These are phyloP conservation scores for Leccinellum rugosiceps DNA, from an alignment of 768 basidiomycete species.

Conservation along the genomic window DNA sequence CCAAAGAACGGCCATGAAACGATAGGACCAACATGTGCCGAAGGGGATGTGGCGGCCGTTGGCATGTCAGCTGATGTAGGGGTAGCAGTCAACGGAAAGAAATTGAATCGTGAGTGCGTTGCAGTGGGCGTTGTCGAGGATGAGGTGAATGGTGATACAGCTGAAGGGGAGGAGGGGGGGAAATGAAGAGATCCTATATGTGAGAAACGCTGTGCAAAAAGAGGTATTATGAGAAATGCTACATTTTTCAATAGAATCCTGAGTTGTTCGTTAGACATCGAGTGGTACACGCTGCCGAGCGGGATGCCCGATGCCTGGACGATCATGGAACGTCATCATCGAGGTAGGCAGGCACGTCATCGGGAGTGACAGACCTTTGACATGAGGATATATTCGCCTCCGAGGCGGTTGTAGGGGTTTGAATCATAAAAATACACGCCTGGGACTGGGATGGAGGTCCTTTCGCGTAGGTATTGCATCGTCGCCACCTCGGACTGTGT, in stretches of 20 bases:
- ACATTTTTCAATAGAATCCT: conserved; percentile 65
- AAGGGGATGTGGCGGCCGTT: neutral
- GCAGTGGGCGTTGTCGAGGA: conserved; percentile 29
- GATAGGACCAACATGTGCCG: conserved; percentile 54
- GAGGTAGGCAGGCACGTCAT: neutral
- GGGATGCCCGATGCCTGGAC: conserved; percentile 70
- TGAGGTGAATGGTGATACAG: conserved; percentile 20
- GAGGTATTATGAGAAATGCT: conserved; percentile 62
- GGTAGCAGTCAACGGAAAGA: conserved; percentile 17
- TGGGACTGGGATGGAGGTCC: conserved; percentile 72
- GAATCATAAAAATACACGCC: conserved; percentile 74
- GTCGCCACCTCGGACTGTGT: conserved; percentile 87
- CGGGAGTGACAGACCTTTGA: conserved; percentile 56
- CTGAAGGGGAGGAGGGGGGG: conserved; percentile 7
- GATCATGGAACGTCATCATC: neutral
- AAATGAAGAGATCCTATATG: conserved; percentile 74
- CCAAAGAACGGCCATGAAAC: conserved; percentile 92
- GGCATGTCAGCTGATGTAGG: conserved; percentile 8
- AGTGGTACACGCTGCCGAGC: conserved; percentile 67
- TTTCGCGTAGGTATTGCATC: conserved; percentile 71
- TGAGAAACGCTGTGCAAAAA: conserved; percentile 76
- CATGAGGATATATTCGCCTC: conserved; percentile 86
- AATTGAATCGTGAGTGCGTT: conserved; percentile 13
- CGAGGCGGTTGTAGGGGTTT: conserved; percentile 80
- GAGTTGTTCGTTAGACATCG: conserved; percentile 62